Evolutionary conservation across 371 early-diverging fungal genomes (phyloP).

Genomic region (Rhizopus sp.): DNA sequence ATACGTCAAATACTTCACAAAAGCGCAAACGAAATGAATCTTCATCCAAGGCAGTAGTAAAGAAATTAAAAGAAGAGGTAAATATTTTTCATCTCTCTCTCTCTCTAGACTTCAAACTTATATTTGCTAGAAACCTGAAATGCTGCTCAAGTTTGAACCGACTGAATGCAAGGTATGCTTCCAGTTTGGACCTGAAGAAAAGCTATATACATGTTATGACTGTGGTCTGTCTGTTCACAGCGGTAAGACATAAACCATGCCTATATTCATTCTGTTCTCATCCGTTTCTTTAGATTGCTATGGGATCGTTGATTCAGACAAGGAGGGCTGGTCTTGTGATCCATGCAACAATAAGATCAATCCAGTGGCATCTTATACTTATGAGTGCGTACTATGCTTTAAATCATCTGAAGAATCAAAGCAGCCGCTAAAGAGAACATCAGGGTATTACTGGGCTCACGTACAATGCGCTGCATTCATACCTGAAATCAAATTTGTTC

Average conservation of each 20-base stretch:
- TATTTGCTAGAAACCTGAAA: background rate
- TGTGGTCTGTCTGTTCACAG: slow-evolving; percentile 67
- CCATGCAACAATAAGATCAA: slow-evolving; percentile 61
- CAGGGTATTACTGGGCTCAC: slow-evolving; percentile 91
- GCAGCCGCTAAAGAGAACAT: slow-evolving; percentile 84
- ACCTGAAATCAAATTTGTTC: slow-evolving; percentile 73
- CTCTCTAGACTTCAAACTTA: background rate
- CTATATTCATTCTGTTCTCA: background rate
- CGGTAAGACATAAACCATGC: slow-evolving; percentile 31
- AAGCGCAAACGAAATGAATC: slow-evolving; percentile 20
- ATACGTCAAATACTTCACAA: background rate
- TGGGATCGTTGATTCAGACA: slow-evolving; percentile 30
- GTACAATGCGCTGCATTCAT: slow-evolving; percentile 87
- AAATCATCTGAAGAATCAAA: slow-evolving; percentile 32
- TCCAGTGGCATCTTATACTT: slow-evolving; percentile 63
- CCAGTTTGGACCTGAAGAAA: slow-evolving; percentile 23
- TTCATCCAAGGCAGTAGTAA: background rate
- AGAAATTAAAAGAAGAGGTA: slow-evolving; percentile 16
- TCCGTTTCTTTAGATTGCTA: slow-evolving; percentile 50
- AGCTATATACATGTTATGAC: slow-evolving; percentile 53
- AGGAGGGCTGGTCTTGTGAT: slow-evolving; percentile 62
- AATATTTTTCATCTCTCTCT: background rate
- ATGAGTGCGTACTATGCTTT: slow-evolving; percentile 65
- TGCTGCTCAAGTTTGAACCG: slow-evolving; percentile 14
- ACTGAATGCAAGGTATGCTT: slow-evolving; percentile 59